Evolutionary conservation across 768 basidiomycete species (phyloP).

Genomic region (Leccinum arenicola): DNA sequence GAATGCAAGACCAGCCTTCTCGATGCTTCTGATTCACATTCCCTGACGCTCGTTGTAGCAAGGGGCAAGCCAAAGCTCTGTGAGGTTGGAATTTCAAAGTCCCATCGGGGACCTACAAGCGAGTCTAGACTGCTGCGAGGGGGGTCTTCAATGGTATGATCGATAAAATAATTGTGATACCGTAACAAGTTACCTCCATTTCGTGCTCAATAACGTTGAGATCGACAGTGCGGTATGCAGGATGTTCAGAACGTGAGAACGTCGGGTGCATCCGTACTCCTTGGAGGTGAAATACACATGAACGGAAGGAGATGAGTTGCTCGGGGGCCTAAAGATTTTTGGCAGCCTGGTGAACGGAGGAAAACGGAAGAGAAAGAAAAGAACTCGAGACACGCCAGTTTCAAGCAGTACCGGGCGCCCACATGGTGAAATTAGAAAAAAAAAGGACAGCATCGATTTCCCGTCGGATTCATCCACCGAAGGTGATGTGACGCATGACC

Average conservation of each 20-base stretch:
- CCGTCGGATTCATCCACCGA: constrained; percentile 3
- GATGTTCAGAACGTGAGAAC: constrained; percentile 19
- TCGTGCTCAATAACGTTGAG: constrained; percentile 13
- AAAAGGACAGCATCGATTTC: constrained; percentile 2
- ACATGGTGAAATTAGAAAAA: background rate
- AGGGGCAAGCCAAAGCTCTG: constrained; percentile 16
- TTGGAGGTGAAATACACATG: constrained; percentile 1
- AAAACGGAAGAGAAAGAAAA: background rate
- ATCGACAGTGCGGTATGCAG: constrained; percentile 12
- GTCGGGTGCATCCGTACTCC: constrained; percentile 4
- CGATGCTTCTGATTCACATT: constrained; percentile 25
- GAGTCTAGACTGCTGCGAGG: constrained; percentile 17
- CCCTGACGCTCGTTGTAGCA: constrained; percentile 30
- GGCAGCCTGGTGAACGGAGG: constrained; percentile 11
- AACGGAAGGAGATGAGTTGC: constrained; percentile 6
- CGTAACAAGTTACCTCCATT: constrained; percentile 17
- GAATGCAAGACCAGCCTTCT: constrained; percentile 16
- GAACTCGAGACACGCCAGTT: background rate
- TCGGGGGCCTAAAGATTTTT: constrained; percentile 8
- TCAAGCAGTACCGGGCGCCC: constrained; percentile 5
- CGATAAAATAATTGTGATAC: constrained; percentile 14
- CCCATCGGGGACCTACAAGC: constrained; percentile 16
- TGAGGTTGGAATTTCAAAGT: constrained; percentile 25
- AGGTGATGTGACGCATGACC: constrained; percentile 3
- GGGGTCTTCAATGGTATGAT: constrained; percentile 12